Evolutionary conservation across 129 eudicot species (phyloP).

Genomic region (carrot (Daucus carota)): DNA sequence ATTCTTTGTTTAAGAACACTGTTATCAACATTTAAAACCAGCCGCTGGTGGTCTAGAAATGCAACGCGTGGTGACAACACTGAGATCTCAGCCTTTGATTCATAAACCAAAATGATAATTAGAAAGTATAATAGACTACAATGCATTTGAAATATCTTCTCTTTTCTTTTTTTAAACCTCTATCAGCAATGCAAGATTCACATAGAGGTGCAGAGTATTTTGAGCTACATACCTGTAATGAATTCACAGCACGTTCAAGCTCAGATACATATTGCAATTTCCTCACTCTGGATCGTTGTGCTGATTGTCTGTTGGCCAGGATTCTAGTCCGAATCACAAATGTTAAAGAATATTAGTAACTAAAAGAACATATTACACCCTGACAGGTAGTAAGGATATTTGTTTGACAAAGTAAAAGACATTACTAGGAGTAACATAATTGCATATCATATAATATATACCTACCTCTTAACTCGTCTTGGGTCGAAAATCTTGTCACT

Average conservation of each 20-base stretch:
- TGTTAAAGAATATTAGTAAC: too few relatives aligned
- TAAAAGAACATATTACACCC: not conserved
- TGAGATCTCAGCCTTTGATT: slow-evolving; percentile 67
- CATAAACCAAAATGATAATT: not conserved
- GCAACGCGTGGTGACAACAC: slow-evolving; percentile 89
- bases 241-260: slow-evolving; percentile 85
- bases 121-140: not conserved
- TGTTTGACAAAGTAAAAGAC: not conserved
- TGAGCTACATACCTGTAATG: slow-evolving; percentile 57
- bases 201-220: not conserved
- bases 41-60: slow-evolving; percentile 79
- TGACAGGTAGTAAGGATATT: too few relatives aligned
- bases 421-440: not conserved
- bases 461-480: slow-evolving; percentile 77
- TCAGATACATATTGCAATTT: slow-evolving; percentile 90
- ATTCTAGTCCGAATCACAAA: slow-evolving; percentile 32
- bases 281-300: slow-evolving; percentile 94
- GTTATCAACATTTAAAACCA: slow-evolving; percentile 79
- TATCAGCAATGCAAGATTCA: not conserved
- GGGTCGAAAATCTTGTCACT: slow-evolving; percentile 66
- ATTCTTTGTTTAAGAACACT: slow-evolving; percentile 82
- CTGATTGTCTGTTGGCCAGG: slow-evolving; percentile 92
- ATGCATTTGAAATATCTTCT: too few relatives aligned
- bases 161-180: too few relatives aligned
- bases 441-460: not conserved